Conservation (phyloP, 495 filamentous ascomycete genomes). For the Aspergillus bridgeri region DNA sequence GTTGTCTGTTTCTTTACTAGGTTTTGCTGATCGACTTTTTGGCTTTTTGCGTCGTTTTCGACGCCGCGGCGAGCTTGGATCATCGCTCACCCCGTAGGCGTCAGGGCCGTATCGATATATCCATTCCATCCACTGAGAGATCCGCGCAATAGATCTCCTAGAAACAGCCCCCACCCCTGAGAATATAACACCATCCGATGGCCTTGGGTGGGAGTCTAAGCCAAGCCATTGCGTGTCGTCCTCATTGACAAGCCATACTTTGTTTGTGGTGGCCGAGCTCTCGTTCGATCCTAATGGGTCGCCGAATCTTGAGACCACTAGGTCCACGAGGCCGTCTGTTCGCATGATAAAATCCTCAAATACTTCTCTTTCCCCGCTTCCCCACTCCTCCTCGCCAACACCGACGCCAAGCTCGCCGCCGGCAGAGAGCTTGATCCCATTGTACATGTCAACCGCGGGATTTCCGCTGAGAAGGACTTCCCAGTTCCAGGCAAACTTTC, state of each 20-base stretch:
- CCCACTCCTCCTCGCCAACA: slow-evolving; percentile 90
- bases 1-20: background rate
- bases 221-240: slow-evolving; percentile 58
- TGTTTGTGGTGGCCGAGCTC: slow-evolving; percentile 8
- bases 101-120: slow-evolving; percentile 72
- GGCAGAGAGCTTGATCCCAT: slow-evolving; percentile 83
- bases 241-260: background rate
- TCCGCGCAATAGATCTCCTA: slow-evolving; percentile 57
- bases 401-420: slow-evolving; percentile 90
- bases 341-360: slow-evolving; percentile 72
- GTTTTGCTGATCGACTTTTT: slow-evolving; percentile 15
- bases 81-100: slow-evolving; percentile 77
- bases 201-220: slow-evolving; percentile 54
- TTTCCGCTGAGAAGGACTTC: slow-evolving; percentile 87
- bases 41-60: slow-evolving; percentile 34
- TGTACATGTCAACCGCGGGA: slow-evolving; percentile 72
- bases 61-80: slow-evolving; percentile 56
- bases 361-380: slow-evolving; percentile 86
- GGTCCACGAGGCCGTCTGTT: slow-evolving; percentile 69
- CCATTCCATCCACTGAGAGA: slow-evolving; percentile 81
- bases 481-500: slow-evolving; percentile 75
- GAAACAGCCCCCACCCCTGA: slow-evolving; percentile 68
- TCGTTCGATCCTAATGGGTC: slow-evolving; percentile 30
- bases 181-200: slow-evolving; percentile 81
- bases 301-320: slow-evolving; percentile 84